Base-by-base conservation (phyloP, 2,329 filamentous ascomycete species). In the Xylariaceae sp. region DNA sequence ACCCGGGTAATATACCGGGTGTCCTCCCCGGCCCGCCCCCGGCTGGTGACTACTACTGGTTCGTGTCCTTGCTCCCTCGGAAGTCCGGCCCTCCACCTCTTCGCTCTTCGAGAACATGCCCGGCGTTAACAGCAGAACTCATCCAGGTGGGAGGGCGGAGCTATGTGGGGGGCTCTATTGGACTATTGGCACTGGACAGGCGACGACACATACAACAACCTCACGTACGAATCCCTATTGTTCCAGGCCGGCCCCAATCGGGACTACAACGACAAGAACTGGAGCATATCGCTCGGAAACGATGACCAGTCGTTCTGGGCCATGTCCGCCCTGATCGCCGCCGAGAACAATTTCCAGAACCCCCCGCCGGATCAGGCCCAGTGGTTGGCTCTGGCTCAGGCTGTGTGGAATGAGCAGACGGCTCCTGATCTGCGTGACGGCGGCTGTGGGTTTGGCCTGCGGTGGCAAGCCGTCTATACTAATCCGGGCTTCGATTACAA, bases 221-320 rank as follows among this genome's bases (percentile, higher is more conserved):
- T 76, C 32, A 68, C 74, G 45, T 78, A 69, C 57, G 65, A 72
- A 61, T 75, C 71, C 2, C 58, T 80, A 55, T 61, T 74, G 3
- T 72, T 70, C 58, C 77, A 80, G 61, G 70, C 71, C n/a, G 76
- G 76, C 3, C 68, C 71, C 3, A 67, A 74, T 48, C 59, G 66
- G 43, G 71, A 77, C 59, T 80, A 72, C 63, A 76, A 75, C 73
- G 76, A 77, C 4, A 55, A 58, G 9, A 76, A 75, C 62, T 71
- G 71, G 64, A 71, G 71, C 6, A 61, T 63, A 6, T 67, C 68
- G 4, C 63, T 72, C 41, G 78, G 78, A 51, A 82, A 81, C 61
- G 78, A 82, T 54, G 80, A 82, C 56, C 79, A 82, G 67, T 75
- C 79, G 5, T 86, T 86, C 66, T 87, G 84, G 84, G 82, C 75